Conservation (phyloP, 768 basidiomycete genomes). For the Mycena haematopus region DNA sequence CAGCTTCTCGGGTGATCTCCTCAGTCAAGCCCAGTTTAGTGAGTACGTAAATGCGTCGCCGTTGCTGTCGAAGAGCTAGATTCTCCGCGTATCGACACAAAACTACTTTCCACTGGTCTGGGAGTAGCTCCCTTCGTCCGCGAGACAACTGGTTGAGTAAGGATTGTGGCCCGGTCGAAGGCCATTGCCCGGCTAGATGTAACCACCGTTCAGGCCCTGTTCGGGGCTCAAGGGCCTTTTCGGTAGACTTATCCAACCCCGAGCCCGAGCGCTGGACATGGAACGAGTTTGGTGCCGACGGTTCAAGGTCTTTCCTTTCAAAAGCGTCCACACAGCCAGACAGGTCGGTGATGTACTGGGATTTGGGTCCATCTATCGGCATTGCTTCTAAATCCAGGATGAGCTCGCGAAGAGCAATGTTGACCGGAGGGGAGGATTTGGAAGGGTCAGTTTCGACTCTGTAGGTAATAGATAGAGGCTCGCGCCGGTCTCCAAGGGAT, state of each 20-base stretch:
- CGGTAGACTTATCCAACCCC: not conserved
- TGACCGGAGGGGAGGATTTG: not conserved
- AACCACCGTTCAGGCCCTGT: not conserved
- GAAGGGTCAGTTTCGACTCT: not conserved
- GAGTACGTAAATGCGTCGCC: not conserved
- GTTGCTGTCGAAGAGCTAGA: not conserved
- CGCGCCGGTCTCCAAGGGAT: not conserved
- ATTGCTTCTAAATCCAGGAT: not conserved
- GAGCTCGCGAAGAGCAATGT: not conserved
- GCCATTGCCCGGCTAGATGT: slow-evolving; percentile 14
- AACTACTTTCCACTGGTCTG: not conserved
- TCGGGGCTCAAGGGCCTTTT: not conserved
- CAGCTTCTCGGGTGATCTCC: not conserved
- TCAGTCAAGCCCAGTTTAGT: not conserved
- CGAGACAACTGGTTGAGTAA: slow-evolving; percentile 15
- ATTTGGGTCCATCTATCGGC: not conserved
- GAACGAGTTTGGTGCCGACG: no score
- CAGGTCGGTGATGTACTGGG: slow-evolving; percentile 7
- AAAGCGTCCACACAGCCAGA: slow-evolving; percentile 11
- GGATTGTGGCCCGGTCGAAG: slow-evolving; percentile 1
- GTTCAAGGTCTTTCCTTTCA: not conserved
- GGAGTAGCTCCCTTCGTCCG: not conserved
- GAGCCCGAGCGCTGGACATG: not conserved
- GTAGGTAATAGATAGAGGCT: not conserved
- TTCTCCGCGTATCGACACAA: slow-evolving; percentile 8